phyloP scores from a whole-genome alignment of 306 rosid species.

The Casuarina equisetifolia region DNA sequence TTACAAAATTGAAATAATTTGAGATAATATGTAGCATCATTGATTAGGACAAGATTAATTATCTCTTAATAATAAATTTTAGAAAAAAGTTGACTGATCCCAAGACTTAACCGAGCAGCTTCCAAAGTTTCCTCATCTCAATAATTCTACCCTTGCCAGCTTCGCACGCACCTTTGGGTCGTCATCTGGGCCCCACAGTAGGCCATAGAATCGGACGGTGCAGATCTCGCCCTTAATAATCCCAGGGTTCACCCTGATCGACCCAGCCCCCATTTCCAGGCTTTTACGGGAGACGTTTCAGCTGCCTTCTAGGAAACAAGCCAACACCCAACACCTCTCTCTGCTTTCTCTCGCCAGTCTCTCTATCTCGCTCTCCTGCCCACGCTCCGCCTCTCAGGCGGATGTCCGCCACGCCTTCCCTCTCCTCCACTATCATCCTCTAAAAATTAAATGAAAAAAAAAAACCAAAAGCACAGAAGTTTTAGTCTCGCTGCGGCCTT shows the following conservation, averaged over 20 bases:
- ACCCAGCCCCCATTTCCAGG: not conserved
- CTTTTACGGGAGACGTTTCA: slow-evolving; percentile 41
- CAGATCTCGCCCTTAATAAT: slow-evolving; percentile 26
- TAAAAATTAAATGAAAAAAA: not conserved
- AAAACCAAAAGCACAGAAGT: slow-evolving; percentile 1
- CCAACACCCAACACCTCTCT: not conserved
- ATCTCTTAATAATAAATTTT: too few relatives aligned
- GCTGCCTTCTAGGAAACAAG: slow-evolving; percentile 36
- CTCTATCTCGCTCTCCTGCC: not conserved
- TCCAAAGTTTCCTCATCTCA: not conserved
- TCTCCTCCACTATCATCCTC: slow-evolving; percentile 66
- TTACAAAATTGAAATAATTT: too few relatives aligned
- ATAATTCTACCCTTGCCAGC: slow-evolving; percentile 15
- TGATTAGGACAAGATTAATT: too few relatives aligned
- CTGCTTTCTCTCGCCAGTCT: too few relatives aligned
- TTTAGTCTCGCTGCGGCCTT: slow-evolving; percentile 3
- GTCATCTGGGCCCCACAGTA: slow-evolving; percentile 41
- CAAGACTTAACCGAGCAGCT: too few relatives aligned
- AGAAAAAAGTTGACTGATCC: too few relatives aligned
- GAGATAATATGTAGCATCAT: too few relatives aligned
- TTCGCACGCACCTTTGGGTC: not conserved
- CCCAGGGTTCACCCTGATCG: slow-evolving; percentile 56
- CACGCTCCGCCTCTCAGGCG: slow-evolving; percentile 59
- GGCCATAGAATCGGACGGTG: slow-evolving; percentile 33
- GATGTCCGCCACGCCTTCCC: slow-evolving; percentile 76